Conservation (phyloP, 768 basidiomycete species). For the Fistulinella prunicolor region DNA sequence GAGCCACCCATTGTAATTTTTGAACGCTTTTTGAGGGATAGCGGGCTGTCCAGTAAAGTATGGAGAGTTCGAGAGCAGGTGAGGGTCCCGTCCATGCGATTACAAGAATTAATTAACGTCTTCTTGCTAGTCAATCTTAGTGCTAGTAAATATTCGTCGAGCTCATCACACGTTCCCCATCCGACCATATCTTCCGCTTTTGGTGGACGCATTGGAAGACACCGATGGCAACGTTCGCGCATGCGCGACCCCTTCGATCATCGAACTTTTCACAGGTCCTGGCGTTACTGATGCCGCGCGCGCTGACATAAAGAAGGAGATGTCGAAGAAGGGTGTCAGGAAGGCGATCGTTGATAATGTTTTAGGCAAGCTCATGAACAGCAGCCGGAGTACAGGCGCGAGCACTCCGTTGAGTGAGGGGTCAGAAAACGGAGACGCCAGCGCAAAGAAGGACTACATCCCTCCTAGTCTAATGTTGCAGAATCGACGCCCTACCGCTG, state of each 20-base stretch:
- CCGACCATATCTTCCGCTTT: slow-evolving; percentile 69
- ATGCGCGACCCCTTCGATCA: slow-evolving; percentile 73
- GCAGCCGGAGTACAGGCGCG: slow-evolving; percentile 38
- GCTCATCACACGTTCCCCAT: slow-evolving; percentile 73
- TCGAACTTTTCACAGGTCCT: slow-evolving; percentile 83
- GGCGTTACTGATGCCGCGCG: slow-evolving; percentile 83
- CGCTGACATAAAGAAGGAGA: slow-evolving; percentile 90
- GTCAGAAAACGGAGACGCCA: slow-evolving; percentile 48
- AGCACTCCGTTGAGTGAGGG: slow-evolving; percentile 53
- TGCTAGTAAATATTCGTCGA: slow-evolving; percentile 72
- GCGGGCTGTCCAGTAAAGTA: slow-evolving; percentile 74
- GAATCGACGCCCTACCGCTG: slow-evolving; percentile 47
- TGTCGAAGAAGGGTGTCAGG: slow-evolving; percentile 80
- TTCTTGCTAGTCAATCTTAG: slow-evolving; percentile 51
- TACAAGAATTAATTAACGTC: neutral
- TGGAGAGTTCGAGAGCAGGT: slow-evolving; percentile 89
- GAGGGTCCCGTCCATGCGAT: slow-evolving; percentile 21
- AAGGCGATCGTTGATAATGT: slow-evolving; percentile 86
- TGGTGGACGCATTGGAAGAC: slow-evolving; percentile 89
- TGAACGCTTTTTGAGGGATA: slow-evolving; percentile 70
- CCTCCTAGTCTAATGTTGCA: slow-evolving; percentile 70
- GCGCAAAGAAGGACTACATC: slow-evolving; percentile 53
- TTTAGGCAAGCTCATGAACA: slow-evolving; percentile 57
- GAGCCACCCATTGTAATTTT: slow-evolving; percentile 70
- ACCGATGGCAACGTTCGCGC: slow-evolving; percentile 88